These are phyloP conservation scores for Tuber melanosporum DNA, from an alignment of 495 filamentous ascomycete genomes.

Conservation along the genomic window DNA sequence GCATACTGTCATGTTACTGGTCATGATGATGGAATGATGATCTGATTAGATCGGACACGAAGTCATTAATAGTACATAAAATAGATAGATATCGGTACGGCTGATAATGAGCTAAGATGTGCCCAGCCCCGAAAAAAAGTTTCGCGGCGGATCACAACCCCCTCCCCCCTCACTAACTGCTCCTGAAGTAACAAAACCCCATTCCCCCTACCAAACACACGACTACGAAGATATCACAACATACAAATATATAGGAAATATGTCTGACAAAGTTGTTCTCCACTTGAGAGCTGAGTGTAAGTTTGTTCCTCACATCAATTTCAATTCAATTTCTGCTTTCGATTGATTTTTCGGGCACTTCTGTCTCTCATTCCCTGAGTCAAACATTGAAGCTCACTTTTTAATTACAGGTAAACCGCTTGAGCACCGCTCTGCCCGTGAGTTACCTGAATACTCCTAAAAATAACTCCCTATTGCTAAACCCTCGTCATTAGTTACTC, in stretches of 20 bases:
- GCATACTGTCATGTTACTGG: too few relatives aligned
- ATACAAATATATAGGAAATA: slow-evolving; percentile 16
- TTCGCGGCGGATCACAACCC: background rate
- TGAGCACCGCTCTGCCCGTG: slow-evolving; percentile 52
- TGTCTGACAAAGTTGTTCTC: slow-evolving; percentile 31
- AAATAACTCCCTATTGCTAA: slow-evolving; percentile 10
- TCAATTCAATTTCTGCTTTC: background rate
- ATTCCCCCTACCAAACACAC: background rate
- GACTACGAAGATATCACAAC: background rate
- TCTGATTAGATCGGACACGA: too few relatives aligned
- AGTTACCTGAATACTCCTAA: slow-evolving; percentile 14
- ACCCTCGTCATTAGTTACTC: slow-evolving; percentile 48
- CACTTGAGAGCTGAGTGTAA: slow-evolving; percentile 42
- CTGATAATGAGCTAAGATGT: background rate
- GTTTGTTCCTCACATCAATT: slow-evolving; percentile 11
- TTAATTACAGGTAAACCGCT: slow-evolving; percentile 47
- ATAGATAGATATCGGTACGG: too few relatives aligned
- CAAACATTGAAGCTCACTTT: slow-evolving; percentile 45
- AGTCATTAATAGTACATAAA: too few relatives aligned
- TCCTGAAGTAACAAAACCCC: background rate
- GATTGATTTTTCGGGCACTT: background rate
- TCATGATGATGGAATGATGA: too few relatives aligned
- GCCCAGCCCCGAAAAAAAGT: background rate
- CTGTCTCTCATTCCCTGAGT: slow-evolving; percentile 12
- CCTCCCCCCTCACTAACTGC: background rate